Base-by-base conservation (phyloP, 164 flowering plant species). In the Tetracentron sinense region DNA sequence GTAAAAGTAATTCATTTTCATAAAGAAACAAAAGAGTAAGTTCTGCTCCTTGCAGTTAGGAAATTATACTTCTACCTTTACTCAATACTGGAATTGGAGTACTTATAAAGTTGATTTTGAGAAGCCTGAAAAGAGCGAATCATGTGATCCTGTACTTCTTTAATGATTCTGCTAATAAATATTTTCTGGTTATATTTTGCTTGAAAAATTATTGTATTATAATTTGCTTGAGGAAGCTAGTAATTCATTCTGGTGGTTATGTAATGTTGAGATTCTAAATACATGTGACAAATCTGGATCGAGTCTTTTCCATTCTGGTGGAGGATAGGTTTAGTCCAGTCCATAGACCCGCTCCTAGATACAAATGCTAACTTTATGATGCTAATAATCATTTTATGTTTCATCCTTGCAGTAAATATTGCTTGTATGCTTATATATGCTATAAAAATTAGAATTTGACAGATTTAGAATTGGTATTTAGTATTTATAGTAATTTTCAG, bases 1-100 rank as follows among this genome's bases (percentile, higher is more conserved):
- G 96, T 93, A n/a, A 93, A 93, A 83, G 98, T 93, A 20, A 86
- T 81, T 60, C 86, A 89, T 64, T 90, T 89, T 69, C 95, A 93
- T 61, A 77, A 81, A 76, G 97, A 93, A 73, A 76, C 96, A 28
- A 87, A 77, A 78, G 96, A 83, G 98, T 93, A 85, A 90, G 98
- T 79, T 25, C 58, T 10, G 14, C 54, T 56, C 48, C 59, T 3
- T 47, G 20, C 10, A 33, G 10, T 33, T 33, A 4, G 4, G 10
- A 33, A 8, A 16, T n/a, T 38, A 10, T 16, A 38, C 44, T 38
- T 33, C 14, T 38, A 38, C 14, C 14, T 38, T 12, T 16, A 4
- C 15, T 38, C 14, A n/a, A 38, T 12, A 38, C 5, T 8, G 14
- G 44, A 38, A 38, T 1, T 38, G 8, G 7, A 38, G 44, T 38